A percentile compares a stretch with the other conserved stretches of the same genome.
These are phyloP conservation scores for Fusarium longipes DNA, from an alignment of 2,329 filamentous ascomycete species.

Conservation along the genomic window DNA sequence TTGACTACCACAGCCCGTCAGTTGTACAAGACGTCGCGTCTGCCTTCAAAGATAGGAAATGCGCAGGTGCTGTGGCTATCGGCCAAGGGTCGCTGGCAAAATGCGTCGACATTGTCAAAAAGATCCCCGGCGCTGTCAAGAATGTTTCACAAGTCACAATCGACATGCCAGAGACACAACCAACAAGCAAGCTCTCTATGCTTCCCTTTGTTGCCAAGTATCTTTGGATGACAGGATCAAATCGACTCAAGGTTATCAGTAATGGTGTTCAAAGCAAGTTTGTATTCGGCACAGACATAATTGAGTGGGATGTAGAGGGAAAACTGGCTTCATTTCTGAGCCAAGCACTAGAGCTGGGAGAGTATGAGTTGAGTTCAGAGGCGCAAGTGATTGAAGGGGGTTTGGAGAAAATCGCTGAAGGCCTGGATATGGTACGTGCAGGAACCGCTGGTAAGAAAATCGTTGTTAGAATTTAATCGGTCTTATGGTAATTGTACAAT, in stretches of 20 bases:
- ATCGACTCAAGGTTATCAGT: neutral
- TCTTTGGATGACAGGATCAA: neutral
- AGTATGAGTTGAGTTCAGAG: neutral
- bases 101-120: constrained; percentile 5
- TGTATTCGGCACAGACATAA: constrained; percentile 4
- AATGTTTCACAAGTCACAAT: neutral
- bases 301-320: neutral
- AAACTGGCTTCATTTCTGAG: neutral
- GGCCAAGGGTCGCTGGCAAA: constrained; percentile 1
- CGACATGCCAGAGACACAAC: neutral
- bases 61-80: constrained; percentile 4
- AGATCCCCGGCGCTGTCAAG: neutral
- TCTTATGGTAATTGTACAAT: too few relatives aligned
- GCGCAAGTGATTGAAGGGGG: neutral
- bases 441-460: neutral
- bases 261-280: constrained; percentile 13
- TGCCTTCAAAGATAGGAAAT: neutral
- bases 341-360: neutral
- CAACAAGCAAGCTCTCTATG: neutral
- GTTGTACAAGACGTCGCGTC: neutral
- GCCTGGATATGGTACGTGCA: neutral
- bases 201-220: constrained; percentile 11
- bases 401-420: neutral
- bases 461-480: neutral
- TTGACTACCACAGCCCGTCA: neutral